Evolutionary conservation across 805 yeast species (phyloP).

Genomic region (Saturnispora galanensis): DNA sequence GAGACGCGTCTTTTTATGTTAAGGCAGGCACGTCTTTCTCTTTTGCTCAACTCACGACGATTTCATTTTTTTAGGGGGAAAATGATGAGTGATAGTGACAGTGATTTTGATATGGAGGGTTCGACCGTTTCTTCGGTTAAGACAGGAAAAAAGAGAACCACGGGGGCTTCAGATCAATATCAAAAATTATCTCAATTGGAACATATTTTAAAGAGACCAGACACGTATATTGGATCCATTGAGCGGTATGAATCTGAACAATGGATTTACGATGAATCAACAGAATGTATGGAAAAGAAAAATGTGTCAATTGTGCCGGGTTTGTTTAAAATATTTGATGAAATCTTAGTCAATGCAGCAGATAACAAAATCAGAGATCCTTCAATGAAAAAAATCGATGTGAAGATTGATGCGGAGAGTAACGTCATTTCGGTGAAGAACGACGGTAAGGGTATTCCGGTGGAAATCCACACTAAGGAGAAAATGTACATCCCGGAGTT

Average conservation of each 20-base stretch:
- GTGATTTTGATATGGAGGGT: constrained; percentile 4
- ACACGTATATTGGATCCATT: constrained; percentile 92
- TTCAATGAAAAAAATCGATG: constrained; percentile 74
- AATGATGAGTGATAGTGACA: constrained; percentile 6
- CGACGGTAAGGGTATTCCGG: constrained; percentile 93
- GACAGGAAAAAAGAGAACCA: constrained; percentile 8
- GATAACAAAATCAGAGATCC: constrained; percentile 97
- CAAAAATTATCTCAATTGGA: constrained; percentile 92
- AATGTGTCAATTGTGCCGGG: constrained; percentile 87
- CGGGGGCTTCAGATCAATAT: constrained; percentile 58
- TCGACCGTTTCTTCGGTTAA: neutral
- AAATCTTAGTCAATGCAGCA: constrained; percentile 94
- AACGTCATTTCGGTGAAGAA: constrained; percentile 74
- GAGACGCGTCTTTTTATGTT: neutral
- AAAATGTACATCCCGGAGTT: constrained; percentile 90
- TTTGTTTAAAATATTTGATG: constrained; percentile 91
- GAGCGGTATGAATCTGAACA: constrained; percentile 69
- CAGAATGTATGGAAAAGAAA: constrained; percentile 47
- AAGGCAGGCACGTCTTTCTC: neutral
- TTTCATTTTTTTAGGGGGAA: neutral
- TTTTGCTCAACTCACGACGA: neutral
- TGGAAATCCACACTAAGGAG: constrained; percentile 88
- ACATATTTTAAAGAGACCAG: constrained; percentile 95
- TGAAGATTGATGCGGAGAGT: constrained; percentile 65
- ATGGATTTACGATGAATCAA: constrained; percentile 76